Evolutionary conservation across 208 protist species (phyloP).

Genomic region (Herpetomonas muscarum): DNA sequence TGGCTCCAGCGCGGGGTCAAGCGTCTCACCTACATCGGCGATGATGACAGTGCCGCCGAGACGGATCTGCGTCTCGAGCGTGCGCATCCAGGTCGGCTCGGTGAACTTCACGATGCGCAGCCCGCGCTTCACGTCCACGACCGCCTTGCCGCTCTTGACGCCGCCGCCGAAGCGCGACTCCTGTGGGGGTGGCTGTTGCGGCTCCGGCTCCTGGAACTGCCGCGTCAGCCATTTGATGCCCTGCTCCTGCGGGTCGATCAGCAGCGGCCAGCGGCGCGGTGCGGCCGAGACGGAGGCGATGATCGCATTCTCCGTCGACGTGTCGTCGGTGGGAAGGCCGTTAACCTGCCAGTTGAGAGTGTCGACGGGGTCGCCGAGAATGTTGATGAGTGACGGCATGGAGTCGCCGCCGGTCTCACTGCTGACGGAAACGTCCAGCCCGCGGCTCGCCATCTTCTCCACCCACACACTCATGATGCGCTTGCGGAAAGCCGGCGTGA

Average conservation of each 20-base stretch:
- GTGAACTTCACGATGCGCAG: conserved; percentile 86
- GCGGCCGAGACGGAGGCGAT: conserved; percentile 77
- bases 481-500: conserved; percentile 91
- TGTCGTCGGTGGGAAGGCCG: conserved; percentile 94
- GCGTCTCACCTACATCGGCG: conserved; percentile 93
- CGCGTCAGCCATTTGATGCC: conserved; percentile 92
- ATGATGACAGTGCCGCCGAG: conserved; percentile 91
- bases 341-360: conserved; percentile 97
- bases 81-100: conserved; percentile 90
- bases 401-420: conserved; percentile 20
- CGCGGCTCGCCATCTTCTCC: conserved; percentile 33
- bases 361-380: conserved; percentile 93
- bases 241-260: conserved; percentile 97
- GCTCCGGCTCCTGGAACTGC: conserved; percentile 48
- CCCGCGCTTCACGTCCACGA: conserved; percentile 19
- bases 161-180: conserved; percentile 5
- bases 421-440: conserved; percentile 57
- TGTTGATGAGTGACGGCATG: conserved; percentile 25
- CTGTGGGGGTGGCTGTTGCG: conserved; percentile 19
- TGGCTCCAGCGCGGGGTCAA: conserved; percentile 93
- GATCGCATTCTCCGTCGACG: conserved; percentile 96
- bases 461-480: conserved; percentile 82
- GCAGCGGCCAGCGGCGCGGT: conserved; percentile 90
- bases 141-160: conserved; percentile 10
- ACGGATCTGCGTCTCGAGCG: conserved; percentile 91